Conservation (phyloP, 2,329 filamentous ascomycete species). For the Akanthomyces dipterigenus region DNA sequence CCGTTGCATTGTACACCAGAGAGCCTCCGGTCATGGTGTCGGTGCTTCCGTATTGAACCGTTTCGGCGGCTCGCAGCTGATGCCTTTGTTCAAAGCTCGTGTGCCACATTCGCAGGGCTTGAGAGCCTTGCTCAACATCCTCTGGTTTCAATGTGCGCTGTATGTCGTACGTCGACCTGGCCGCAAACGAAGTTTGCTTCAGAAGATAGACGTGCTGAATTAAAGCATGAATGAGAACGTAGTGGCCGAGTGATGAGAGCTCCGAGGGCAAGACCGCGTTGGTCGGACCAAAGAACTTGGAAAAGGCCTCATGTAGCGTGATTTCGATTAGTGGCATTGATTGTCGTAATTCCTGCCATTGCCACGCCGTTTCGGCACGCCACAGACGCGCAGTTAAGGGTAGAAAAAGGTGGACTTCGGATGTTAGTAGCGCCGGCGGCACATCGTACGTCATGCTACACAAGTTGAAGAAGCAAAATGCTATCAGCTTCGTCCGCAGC, state of each 20-base stretch:
- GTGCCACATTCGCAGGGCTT: constrained; percentile 52
- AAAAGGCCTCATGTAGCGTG: constrained; percentile 50
- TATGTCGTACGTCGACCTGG: constrained; percentile 41
- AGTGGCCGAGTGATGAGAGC: constrained; percentile 58
- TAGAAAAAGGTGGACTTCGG: constrained; percentile 49
- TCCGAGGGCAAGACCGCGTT: constrained; percentile 41
- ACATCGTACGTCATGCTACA: constrained; percentile 57
- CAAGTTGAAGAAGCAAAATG: constrained; percentile 57
- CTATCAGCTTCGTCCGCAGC: constrained; percentile 52
- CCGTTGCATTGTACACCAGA: constrained; percentile 60
- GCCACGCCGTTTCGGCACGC: constrained; percentile 50
- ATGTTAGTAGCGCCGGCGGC: constrained; percentile 50
- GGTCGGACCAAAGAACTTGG: constrained; percentile 45
- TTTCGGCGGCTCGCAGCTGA: constrained; percentile 43
- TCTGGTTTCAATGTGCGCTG: constrained; percentile 45
- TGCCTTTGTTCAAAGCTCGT: constrained; percentile 51
- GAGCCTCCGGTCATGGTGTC: constrained; percentile 51
- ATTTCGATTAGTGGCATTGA: constrained; percentile 44
- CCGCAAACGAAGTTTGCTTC: constrained; percentile 53
- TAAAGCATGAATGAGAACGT: constrained; percentile 64
- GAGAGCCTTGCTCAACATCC: constrained; percentile 49
- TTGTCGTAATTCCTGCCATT: constrained; percentile 53
- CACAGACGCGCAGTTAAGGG: constrained; percentile 50
- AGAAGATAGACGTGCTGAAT: constrained; percentile 66
- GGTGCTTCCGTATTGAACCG: constrained; percentile 36